A percentile compares a stretch with the other conserved stretches of the same genome.
These are phyloP conservation scores for Barbatosphaeria neglecta DNA, from an alignment of 495 filamentous ascomycete genomes.

Conservation along the genomic window DNA sequence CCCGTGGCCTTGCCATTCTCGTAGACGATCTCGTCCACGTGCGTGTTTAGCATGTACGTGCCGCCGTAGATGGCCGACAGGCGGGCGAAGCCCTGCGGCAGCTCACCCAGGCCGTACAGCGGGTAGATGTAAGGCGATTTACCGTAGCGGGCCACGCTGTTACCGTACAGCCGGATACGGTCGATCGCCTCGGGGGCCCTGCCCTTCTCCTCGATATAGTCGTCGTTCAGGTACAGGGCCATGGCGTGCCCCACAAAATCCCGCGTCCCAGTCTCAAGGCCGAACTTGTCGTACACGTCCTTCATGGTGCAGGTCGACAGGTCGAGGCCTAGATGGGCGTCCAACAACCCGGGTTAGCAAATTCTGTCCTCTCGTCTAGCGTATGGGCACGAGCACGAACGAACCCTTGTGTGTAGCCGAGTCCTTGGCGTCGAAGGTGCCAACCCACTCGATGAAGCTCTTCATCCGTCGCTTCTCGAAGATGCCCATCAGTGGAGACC, in stretches of 20 bases:
- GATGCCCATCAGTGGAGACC: slow-evolving; percentile 88
- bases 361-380: background rate
- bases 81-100: slow-evolving; percentile 96
- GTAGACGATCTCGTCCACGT: slow-evolving; percentile 78
- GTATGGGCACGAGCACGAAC: slow-evolving; percentile 10
- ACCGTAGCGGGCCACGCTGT: slow-evolving; percentile 94
- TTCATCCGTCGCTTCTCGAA: slow-evolving; percentile 97
- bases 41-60: slow-evolving; percentile 98
- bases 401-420: slow-evolving; percentile 76
- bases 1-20: slow-evolving; percentile 70
- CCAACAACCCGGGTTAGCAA: too few species aligned
- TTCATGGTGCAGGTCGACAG: slow-evolving; percentile 74
- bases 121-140: slow-evolving; percentile 99
- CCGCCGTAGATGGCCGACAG: slow-evolving; percentile 96
- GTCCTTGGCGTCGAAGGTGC: slow-evolving; percentile 75
- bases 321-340: slow-evolving; percentile 58
- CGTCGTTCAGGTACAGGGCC: slow-evolving; percentile 85
- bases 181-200: slow-evolving; percentile 75
- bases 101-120: slow-evolving; percentile 91
- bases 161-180: slow-evolving; percentile 91
- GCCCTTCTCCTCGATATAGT: slow-evolving; percentile 65
- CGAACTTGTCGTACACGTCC: slow-evolving; percentile 96
- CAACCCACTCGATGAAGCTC: slow-evolving; percentile 95
- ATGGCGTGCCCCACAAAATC: slow-evolving; percentile 98
- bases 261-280: slow-evolving; percentile 79